Conservation (phyloP, 306 rosid genomes). For the Dalbergia cochinchinensis region DNA sequence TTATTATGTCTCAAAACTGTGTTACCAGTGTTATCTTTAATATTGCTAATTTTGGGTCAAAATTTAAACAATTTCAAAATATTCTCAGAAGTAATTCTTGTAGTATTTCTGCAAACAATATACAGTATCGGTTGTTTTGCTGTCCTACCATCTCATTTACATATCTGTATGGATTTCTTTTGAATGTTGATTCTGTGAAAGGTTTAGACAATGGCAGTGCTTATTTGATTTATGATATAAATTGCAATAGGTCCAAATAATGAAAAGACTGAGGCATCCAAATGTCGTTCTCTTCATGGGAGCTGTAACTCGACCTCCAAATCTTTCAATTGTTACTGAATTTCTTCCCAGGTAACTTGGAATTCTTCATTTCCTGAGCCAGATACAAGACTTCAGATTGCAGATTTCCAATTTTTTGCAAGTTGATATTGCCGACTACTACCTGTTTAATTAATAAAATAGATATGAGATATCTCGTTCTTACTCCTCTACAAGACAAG, state of each 20-base stretch:
- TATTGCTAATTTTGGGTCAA: conserved; percentile 15
- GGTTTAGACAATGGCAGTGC: conserved; percentile 39
- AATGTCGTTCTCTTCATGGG: conserved; percentile 99
- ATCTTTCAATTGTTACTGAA: conserved; percentile 96
- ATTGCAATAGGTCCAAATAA: conserved; percentile 80
- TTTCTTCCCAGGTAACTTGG: conserved; percentile 93
- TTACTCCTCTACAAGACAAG: conserved; percentile 18
- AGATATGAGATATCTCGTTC: conserved; percentile 5
- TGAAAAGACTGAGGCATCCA: conserved; percentile 97
- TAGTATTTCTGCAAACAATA: conserved; percentile 11
- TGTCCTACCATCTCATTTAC: conserved; percentile 10
- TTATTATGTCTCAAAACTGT: background rate
- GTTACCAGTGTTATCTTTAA: background rate
- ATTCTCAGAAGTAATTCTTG: background rate
- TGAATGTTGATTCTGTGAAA: background rate
- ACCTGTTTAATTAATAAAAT: conserved; percentile 13
- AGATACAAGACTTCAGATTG: conserved; percentile 16
- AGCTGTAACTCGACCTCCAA: conserved; percentile 91
- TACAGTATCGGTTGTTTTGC: conserved; percentile 2
- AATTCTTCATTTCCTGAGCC: conserved; percentile 44
- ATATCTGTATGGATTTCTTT: background rate
- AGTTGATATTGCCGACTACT: conserved; percentile 35
- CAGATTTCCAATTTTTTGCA: conserved; percentile 34
- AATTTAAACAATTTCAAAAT: conserved; percentile 33
- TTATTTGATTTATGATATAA: conserved; percentile 47